phyloP scores from a whole-genome alignment of 495 filamentous ascomycete genomes.

The Xeromyces bisporus region DNA sequence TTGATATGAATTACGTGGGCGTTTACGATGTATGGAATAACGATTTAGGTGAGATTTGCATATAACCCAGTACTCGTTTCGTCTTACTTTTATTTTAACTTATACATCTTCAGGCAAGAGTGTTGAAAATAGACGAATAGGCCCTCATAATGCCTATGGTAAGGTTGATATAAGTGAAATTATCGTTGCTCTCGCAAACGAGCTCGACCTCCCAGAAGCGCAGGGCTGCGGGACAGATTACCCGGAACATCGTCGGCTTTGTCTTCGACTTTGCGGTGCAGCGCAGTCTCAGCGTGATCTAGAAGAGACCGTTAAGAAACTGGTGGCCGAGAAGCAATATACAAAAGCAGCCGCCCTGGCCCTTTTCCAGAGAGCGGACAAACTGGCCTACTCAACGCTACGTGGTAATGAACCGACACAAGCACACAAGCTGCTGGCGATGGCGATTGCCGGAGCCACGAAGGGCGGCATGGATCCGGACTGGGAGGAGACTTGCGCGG shows the following conservation, averaged over 20 bases:
- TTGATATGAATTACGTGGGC: conserved; percentile 78
- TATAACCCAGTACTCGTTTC: too few relatives aligned
- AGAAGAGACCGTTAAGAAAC: conserved; percentile 40
- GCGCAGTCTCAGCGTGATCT: conserved; percentile 44
- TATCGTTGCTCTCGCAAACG: conserved; percentile 31
- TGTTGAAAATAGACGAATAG: conserved; percentile 16
- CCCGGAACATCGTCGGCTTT: conserved; percentile 60
- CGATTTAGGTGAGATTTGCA: conserved; percentile 43
- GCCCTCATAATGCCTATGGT: conserved; percentile 9
- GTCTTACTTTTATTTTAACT: too few relatives aligned
- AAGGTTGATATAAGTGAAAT: conserved; percentile 27
- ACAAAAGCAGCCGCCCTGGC: conserved; percentile 71
- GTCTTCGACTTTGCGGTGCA: conserved; percentile 63
- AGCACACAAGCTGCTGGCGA: conserved; percentile 33
- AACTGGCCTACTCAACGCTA: conserved; percentile 31
- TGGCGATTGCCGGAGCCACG: conserved; percentile 36
- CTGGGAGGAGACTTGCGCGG: conserved; percentile 38
- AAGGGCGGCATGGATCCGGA: conserved; percentile 37
- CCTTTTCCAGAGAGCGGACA: conserved; percentile 52
- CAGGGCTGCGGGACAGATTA: conserved; percentile 41
- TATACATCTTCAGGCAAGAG: conserved; percentile 17
- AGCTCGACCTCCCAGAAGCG: conserved; percentile 29
- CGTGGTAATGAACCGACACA: conserved; percentile 26
- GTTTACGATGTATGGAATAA: conserved; percentile 67
- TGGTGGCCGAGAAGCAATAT: conserved; percentile 43